Base-by-base conservation (phyloP, 441 rosid species). In the Lepidium campestre region DNA sequence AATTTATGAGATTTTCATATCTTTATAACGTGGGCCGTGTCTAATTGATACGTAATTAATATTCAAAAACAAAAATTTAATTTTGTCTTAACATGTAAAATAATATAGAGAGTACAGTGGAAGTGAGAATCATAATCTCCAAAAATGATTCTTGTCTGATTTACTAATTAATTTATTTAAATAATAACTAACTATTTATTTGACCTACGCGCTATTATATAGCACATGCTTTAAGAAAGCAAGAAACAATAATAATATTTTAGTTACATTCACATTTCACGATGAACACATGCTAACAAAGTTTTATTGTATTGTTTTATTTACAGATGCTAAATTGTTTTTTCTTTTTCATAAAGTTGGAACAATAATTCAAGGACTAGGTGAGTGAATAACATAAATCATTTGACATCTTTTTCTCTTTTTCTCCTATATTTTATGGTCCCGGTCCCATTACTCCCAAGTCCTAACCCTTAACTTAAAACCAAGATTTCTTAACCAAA, bases 91-190 rank as follows among this genome's bases (percentile, higher is more conserved):
- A 39, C 64, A 65, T 50, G 48, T 22, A 34, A 57, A 65, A 45
- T 29, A 36, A n/a, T 41, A 37, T 4, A 37, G 31, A 57, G 34
- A 40, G 71, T 64, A 42, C 12, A 22, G 20, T 47, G 25, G 17
- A 32, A 45, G 20, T 4, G 54, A 55, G 70, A 41, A 56, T 56
- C 65, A 62, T 15, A 35, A 71, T 40, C 65, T 57, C 37, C 13
- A 18, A 17, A 49, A 65, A 57, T 32, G 75, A 72, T 72, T 57
- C 61, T 57, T 64, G 71, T 65, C 76, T 72, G 7, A 60, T 72
- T 57, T 35, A 22, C 44, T 42, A 39, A 56, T 47, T 65, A 23
- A 42, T 58, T 18, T 11, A 17, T 15, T 14, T 2, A 35, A 6
- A 34, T 23, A 13, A 20, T 22, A 6, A 41, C 15, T 34, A 13